phyloP scores from a whole-genome alignment of 2,329 filamentous ascomycete species.

The Pseudogymnoascus sp. region DNA sequence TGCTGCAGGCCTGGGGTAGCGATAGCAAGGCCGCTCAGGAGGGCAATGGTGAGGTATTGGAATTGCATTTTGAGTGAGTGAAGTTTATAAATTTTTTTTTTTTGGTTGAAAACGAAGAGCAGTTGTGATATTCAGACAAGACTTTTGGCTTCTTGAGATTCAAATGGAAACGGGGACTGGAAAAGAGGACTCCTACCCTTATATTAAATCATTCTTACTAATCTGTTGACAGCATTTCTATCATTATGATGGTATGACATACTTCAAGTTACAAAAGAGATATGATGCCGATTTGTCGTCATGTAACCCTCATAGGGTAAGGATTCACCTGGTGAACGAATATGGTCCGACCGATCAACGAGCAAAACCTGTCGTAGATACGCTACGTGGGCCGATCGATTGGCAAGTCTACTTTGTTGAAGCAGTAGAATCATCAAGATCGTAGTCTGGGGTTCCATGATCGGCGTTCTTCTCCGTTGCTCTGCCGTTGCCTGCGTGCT shows the following conservation, averaged over 20 bases:
- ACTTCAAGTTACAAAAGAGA: not conserved
- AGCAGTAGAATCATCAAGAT: not conserved
- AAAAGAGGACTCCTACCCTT: slow-evolving; percentile 1
- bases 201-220: slow-evolving; percentile 7
- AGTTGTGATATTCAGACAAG: not conserved
- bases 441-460: not conserved
- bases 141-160: not conserved
- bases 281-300: not conserved
- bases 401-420: not conserved
- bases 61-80: slow-evolving; percentile 6
- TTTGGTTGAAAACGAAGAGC: not conserved
- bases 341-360: not conserved
- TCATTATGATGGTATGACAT: slow-evolving; percentile 5
- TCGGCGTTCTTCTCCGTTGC: not conserved
- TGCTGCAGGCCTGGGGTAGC: not conserved
- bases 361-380: not conserved
- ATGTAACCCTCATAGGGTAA: not conserved
- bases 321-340: not conserved
- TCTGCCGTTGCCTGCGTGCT: not conserved
- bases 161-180: not conserved
- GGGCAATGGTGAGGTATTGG: not conserved
- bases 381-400: not conserved
- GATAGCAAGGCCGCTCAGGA: not conserved
- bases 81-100: not conserved
- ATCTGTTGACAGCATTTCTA: not conserved